A percentile compares a stretch with the other conserved stretches of the same genome.
Evolutionary conservation across 2,329 filamentous ascomycete species (phyloP).

Genomic region (Ophiostoma fasciatum): DNA sequence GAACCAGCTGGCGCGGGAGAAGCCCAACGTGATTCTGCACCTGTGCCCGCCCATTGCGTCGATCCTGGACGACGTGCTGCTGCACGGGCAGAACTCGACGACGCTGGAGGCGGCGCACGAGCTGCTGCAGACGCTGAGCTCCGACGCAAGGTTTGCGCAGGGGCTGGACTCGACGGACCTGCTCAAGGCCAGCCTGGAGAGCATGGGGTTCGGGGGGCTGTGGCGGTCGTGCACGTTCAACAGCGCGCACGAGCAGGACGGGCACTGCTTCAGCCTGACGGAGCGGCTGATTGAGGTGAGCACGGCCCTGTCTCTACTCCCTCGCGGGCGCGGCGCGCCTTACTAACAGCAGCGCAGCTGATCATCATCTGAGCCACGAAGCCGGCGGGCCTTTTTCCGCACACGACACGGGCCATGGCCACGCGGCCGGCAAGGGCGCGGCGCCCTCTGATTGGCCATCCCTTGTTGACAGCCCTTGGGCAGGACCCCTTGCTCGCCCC

Average conservation of each 20-base stretch:
- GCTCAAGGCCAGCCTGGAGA: constrained; percentile 38
- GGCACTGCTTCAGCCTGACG: constrained; percentile 37
- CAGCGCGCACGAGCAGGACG: constrained; percentile 32
- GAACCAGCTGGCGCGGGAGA: constrained; percentile 36
- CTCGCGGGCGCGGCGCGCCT: too few relatives aligned
- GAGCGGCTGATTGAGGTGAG: constrained; percentile 46
- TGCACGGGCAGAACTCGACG: constrained; percentile 46
- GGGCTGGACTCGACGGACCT: constrained; percentile 31
- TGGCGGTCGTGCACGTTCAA: constrained; percentile 42
- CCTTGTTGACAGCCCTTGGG: too few relatives aligned
- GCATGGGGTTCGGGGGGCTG: constrained; percentile 48
- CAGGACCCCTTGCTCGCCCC: too few relatives aligned
- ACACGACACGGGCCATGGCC: too few relatives aligned
- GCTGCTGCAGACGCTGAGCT: constrained; percentile 43
- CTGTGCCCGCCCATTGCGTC: constrained; percentile 43
- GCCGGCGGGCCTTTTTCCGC: too few relatives aligned
- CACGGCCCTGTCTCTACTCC: neutral
- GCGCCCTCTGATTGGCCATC: too few relatives aligned
- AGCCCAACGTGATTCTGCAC: constrained; percentile 41
- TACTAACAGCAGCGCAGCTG: constrained; percentile 5
- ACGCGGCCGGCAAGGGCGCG: too few relatives aligned
- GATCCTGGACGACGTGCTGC: constrained; percentile 45
- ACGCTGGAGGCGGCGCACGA: constrained; percentile 46
- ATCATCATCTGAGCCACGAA: constrained; percentile 6
- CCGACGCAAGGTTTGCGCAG: constrained; percentile 34